A percentile compares a stretch with the other conserved stretches of the same genome.
phyloP scores from a whole-genome alignment of 2,329 filamentous ascomycete species.

The Beauveria medogensis region DNA sequence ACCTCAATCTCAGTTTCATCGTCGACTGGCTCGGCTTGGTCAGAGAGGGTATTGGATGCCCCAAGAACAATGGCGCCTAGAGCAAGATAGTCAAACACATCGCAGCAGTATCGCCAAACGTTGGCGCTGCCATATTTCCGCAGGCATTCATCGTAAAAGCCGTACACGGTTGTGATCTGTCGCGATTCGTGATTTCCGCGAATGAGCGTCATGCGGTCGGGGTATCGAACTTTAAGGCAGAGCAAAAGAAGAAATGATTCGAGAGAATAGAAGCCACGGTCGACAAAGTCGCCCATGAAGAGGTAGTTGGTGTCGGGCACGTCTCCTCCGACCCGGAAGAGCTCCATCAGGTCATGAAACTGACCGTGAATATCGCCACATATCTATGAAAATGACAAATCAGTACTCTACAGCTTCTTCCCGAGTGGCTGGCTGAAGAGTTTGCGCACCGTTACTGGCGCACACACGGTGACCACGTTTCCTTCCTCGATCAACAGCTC shows the following conservation, averaged over 20 bases:
- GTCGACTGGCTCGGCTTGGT: constrained; percentile 42
- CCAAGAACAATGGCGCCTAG: constrained; percentile 87
- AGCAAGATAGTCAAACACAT: constrained; percentile 94
- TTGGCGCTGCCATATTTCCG: constrained; percentile 95
- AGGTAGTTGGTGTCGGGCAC: constrained; percentile 94
- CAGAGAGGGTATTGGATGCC: constrained; percentile 57
- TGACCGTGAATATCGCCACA: constrained; percentile 96
- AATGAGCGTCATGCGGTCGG: constrained; percentile 93
- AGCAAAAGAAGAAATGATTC: constrained; percentile 94
- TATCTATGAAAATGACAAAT: constrained; percentile 49
- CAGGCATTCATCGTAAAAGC: constrained; percentile 95
- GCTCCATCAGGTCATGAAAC: constrained; percentile 94
- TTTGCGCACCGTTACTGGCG: constrained; percentile 75
- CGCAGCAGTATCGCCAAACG: constrained; percentile 95
- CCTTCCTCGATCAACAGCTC: constrained; percentile 96
- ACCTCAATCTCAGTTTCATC: constrained; percentile 89
- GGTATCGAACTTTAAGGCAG: constrained; percentile 94
- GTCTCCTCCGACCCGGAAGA: constrained; percentile 88
- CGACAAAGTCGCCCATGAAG: constrained; percentile 98
- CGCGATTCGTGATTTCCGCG: constrained; percentile 92
- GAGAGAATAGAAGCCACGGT: constrained; percentile 95
- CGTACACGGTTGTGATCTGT: constrained; percentile 95
- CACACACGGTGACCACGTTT: constrained; percentile 91
- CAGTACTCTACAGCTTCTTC: neutral
- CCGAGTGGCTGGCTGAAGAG: neutral